Evolutionary conservation across 2,329 filamentous ascomycete species (phyloP), one percentile per base, ranked within the genome.

Genomic region (Diaporthe batatas): DNA sequence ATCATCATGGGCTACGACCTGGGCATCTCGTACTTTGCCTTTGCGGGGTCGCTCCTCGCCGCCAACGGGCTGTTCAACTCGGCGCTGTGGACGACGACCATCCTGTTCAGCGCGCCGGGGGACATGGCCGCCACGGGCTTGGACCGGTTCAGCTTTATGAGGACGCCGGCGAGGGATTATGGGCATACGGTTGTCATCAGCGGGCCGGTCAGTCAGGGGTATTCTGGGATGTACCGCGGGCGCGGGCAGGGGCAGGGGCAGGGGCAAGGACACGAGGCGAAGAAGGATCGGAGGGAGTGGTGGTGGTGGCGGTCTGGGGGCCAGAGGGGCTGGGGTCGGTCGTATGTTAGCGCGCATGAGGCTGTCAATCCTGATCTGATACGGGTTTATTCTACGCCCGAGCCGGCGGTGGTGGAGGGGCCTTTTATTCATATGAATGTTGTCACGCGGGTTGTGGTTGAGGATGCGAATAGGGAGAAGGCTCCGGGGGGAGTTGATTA

Each of bases 1-100:
- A 64, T 71, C 25, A 74, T 73, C 14, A 12, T 59, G 14, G 71
- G 68, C 16, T 44, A 57, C 6, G 70, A 51, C 44, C 59, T 72
- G 3, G 59, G 53, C n/a, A 64, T 54, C 6, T 59, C 25, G 0
- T 75, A 44, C 68, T 76, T 76, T 47, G 73, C 70, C 8, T 62
- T 73, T 5, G 73, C 75, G 6, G 75, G 75, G 5, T 39, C 69
- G 1, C 62, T 75, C 14, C 58, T 76, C 21, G 72, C 75, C 1
- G 67, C 62, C 14, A 75, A 76, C 34, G 75, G 75, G 7, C 71
- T 75, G 3, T 72, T 70, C 29, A 76, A 76, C 68, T 72, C 75
- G 7, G 59, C 74, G 10, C 73, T 76, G 42, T 76, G 75, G 75
- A 70, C 59, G 23, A 74, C 75, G 11, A 76, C 75, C 3, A 76